phyloP scores from a whole-genome alignment of 257 asterid species.

The Cinchona pubescens region DNA sequence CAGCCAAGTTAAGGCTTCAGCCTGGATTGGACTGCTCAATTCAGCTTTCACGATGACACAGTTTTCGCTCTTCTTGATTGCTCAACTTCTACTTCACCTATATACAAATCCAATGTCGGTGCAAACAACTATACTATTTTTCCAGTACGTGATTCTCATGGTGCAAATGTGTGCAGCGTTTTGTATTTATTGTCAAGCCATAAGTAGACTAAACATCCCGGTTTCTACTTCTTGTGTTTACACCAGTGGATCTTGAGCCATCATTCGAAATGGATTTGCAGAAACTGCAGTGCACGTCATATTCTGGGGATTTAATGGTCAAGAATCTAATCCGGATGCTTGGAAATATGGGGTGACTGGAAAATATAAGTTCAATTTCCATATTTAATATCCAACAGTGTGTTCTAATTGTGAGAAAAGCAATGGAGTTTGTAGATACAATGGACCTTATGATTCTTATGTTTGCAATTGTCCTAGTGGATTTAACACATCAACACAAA shows the following conservation, averaged over 20 bases:
- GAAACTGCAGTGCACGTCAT: conserved; percentile 57
- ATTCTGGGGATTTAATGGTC: conserved; percentile 68
- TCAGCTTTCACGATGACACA: conserved; percentile 56
- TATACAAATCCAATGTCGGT: conserved; percentile 29
- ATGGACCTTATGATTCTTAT: conserved; percentile 41
- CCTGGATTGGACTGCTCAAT: conserved; percentile 74
- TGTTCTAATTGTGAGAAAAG: conserved; percentile 75
- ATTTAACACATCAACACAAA: conserved; percentile 55
- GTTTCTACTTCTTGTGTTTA: conserved; percentile 65
- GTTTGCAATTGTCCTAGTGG: conserved; percentile 69
- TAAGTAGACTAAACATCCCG: conserved; percentile 51
- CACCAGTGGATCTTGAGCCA: conserved; percentile 88
- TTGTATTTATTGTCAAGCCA: conserved; percentile 60
- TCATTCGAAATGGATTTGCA: conserved; percentile 67
- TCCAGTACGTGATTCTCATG: conserved; percentile 58
- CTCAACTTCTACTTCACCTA: conserved; percentile 40
- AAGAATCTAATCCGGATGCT: conserved; percentile 48
- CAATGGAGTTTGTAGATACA: conserved; percentile 71
- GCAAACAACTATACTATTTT: conserved; percentile 39
- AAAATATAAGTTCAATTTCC: conserved; percentile 64
- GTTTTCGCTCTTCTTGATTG: conserved; percentile 70
- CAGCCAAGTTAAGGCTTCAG: conserved; percentile 80
- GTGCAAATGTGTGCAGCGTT: conserved; percentile 48
- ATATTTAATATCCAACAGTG: conserved; percentile 62
- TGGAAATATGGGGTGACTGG: conserved; percentile 76